Percentiles rank a stretch among this genome's conserved stretches.
Conservation (phyloP, 2,329 filamentous ascomycete species). For the Exophiala xenobiotica region DNA sequence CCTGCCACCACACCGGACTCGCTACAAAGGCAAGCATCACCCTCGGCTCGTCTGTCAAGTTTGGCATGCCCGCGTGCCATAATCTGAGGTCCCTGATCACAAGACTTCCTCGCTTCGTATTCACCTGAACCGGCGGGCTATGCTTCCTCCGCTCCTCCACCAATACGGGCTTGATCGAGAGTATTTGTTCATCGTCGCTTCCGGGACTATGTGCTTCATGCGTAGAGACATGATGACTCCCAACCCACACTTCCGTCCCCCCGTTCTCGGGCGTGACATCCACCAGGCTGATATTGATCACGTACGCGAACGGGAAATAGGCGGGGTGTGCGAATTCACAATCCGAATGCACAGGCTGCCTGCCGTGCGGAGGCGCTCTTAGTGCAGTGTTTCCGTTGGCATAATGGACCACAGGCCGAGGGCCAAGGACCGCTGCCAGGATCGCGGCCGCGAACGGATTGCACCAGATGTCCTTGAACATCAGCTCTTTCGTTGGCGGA, state of each 20-base stretch:
- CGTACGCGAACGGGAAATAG: constrained; percentile 49
- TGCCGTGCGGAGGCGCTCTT: constrained; percentile 33
- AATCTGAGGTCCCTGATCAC: constrained; percentile 60
- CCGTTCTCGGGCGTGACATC: constrained; percentile 48
- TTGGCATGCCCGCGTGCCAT: constrained; percentile 66
- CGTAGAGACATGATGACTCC: constrained; percentile 46
- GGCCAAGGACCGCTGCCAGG: constrained; percentile 39
- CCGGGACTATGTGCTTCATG: constrained; percentile 31
- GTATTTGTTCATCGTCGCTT: constrained; percentile 22
- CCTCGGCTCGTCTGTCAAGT: constrained; percentile 50
- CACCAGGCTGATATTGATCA: constrained; percentile 50
- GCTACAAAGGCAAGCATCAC: constrained; percentile 56
- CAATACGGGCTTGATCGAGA: constrained; percentile 36
- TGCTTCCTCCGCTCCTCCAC: constrained; percentile 36
- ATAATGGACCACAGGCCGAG: constrained; percentile 39
- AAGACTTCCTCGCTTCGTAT: constrained; percentile 51
- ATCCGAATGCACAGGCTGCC: constrained; percentile 46
- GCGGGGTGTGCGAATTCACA: constrained; percentile 48
- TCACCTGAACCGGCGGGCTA: constrained; percentile 41
- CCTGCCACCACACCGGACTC: constrained; percentile 28
- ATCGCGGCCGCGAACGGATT: constrained; percentile 42
- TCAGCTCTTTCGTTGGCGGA: constrained; percentile 35
- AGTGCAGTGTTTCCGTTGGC: constrained; percentile 44
- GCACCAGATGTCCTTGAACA: constrained; percentile 40
- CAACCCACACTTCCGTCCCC: constrained; percentile 53